Percentiles rank a stretch among this genome's conserved stretches.
These are phyloP conservation scores for Suillus alpinus DNA, from an alignment of 768 basidiomycete genomes.

Conservation along the genomic window DNA sequence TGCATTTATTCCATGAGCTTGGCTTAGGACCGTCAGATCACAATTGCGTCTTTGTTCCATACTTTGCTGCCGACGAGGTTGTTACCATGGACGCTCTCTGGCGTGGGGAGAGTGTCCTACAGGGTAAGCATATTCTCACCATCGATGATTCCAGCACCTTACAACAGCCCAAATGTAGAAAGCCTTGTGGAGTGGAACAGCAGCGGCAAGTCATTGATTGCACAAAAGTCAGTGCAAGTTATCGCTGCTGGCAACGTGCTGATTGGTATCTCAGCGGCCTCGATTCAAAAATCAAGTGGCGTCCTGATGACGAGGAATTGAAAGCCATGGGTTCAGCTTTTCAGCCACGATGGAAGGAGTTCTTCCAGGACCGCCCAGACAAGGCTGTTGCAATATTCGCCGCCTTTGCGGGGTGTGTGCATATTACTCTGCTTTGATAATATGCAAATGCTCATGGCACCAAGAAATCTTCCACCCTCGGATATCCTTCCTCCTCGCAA, in stretches of 20 bases:
- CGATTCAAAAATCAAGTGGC: constrained; percentile 55
- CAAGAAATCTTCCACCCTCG: background rate
- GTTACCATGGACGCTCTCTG: constrained; percentile 50
- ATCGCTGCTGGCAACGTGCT: background rate
- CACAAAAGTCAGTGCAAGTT: constrained; percentile 44
- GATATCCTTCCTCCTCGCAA: constrained; percentile 5
- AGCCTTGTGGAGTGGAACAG: constrained; percentile 28
- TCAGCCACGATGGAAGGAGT: constrained; percentile 42
- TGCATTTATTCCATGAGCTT: background rate
- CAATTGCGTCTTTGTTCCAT: constrained; percentile 27
- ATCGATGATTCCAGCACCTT: constrained; percentile 6
- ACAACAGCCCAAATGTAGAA: background rate
- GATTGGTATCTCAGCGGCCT: constrained; percentile 35
- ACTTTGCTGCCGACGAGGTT: constrained; percentile 41
- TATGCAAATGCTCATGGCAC: background rate
- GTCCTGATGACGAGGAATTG: constrained; percentile 50
- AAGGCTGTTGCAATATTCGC: constrained; percentile 48
- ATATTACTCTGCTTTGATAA: background rate
- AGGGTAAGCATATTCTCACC: constrained; percentile 33
- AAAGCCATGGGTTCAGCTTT: constrained; percentile 48
- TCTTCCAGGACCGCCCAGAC: too few relatives aligned
- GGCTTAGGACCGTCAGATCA: constrained; percentile 24
- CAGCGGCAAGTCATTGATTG: constrained; percentile 43
- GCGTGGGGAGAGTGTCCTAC: constrained; percentile 36
- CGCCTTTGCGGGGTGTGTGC: constrained; percentile 37